Conservation (phyloP, 2,329 filamentous ascomycete species). For the Phaeosphaeriaceae sp. region DNA sequence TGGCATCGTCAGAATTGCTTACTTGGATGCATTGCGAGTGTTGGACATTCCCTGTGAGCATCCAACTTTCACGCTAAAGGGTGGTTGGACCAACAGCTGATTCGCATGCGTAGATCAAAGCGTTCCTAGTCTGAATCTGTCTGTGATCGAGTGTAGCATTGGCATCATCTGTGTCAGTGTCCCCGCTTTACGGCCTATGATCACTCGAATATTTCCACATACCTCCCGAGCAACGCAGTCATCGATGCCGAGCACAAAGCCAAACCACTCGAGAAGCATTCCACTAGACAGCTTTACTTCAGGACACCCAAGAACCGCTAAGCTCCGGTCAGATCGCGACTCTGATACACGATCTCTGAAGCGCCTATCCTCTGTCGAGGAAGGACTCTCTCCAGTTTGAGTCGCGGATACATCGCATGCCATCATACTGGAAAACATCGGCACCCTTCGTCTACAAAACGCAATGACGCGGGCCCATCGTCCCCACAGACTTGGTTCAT, state of each 20-base stretch:
- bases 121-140: conserved; percentile 30
- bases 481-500: neutral
- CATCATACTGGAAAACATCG: neutral
- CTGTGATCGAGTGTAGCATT: conserved; percentile 38
- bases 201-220: conserved; percentile 25
- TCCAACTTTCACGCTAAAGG: neutral
- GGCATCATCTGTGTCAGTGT: conserved; percentile 40
- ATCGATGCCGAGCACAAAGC: neutral
- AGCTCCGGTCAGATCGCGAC: neutral
- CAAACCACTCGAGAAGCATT: neutral
- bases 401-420: neutral
- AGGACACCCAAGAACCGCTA: neutral
- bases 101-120: conserved; percentile 16
- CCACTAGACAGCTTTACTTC: neutral
- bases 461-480: neutral
- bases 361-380: neutral
- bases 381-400: neutral
- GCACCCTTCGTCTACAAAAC: no score
- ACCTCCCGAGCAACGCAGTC: conserved; percentile 11
- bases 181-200: conserved; percentile 34
- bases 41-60: conserved; percentile 35
- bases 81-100: neutral
- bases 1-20: conserved; percentile 28
- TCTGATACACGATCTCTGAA: neutral
- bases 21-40: conserved; percentile 23